A percentile compares a stretch with the other conserved stretches of the same genome.
These are phyloP conservation scores for Tanacetum coccineum DNA, from an alignment of 129 eudicot genomes.

Conservation along the genomic window DNA sequence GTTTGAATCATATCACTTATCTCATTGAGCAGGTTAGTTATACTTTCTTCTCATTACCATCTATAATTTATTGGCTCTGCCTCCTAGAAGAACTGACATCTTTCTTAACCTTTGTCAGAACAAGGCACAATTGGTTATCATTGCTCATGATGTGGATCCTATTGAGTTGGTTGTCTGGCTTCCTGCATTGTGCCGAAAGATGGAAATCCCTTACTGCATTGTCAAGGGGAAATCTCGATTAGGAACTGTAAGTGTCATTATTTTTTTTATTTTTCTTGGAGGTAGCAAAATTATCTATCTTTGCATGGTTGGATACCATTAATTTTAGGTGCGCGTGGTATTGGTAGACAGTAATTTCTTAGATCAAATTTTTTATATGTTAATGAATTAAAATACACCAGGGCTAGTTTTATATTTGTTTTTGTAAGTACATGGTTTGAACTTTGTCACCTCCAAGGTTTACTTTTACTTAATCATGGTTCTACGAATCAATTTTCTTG, in stretches of 20 bases:
- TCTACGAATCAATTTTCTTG: neutral
- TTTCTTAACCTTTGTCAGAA: conserved; percentile 40
- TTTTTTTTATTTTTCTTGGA: neutral
- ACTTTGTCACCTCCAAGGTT: too few species aligned
- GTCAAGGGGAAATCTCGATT: conserved; percentile 57
- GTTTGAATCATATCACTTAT: conserved; percentile 81
- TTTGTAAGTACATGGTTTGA: too few species aligned
- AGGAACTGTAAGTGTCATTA: conserved; percentile 46
- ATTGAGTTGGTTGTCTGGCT: conserved; percentile 97
- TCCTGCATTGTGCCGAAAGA: conserved; percentile 88
- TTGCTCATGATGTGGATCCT: conserved; percentile 97
- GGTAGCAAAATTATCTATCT: neutral
- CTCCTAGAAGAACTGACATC: neutral
- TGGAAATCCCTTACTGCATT: conserved; percentile 93
- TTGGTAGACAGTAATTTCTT: too few species aligned
- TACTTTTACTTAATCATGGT: too few species aligned
- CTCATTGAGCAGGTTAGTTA: conserved; percentile 77
- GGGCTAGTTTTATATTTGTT: too few species aligned
- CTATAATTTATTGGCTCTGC: neutral
- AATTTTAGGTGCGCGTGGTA: neutral
- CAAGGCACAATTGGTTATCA: conserved; percentile 84
- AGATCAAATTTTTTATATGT: too few species aligned
- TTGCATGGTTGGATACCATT: too few species aligned
- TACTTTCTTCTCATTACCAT: neutral
- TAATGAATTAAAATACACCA: too few species aligned